These are phyloP conservation scores for Coemansia sp. DNA, from an alignment of 192 early-diverging fungal genomes.

Conservation along the genomic window DNA sequence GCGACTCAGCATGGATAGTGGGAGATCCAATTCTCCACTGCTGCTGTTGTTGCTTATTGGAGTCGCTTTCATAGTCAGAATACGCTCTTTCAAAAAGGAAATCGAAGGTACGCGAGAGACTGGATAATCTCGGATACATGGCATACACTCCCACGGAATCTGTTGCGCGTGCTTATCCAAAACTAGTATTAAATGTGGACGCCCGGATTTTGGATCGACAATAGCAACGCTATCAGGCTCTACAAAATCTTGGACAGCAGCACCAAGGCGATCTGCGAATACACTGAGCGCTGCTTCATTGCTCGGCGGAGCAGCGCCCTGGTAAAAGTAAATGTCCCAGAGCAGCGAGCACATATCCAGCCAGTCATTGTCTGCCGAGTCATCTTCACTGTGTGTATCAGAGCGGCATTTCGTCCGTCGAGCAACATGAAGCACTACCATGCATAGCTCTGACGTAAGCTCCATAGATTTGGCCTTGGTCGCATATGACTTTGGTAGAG, in stretches of 20 bases:
- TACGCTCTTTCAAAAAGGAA: slow-evolving; percentile 66
- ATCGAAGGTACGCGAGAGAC: slow-evolving; percentile 82
- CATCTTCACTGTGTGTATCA: slow-evolving; percentile 51
- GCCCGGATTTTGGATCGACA: background rate
- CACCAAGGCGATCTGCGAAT: slow-evolving; percentile 64
- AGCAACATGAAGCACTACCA: slow-evolving; percentile 55
- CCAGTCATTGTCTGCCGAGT: slow-evolving; percentile 22
- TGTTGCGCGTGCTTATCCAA: slow-evolving; percentile 81
- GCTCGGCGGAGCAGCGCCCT: slow-evolving; percentile 38
- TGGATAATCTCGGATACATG: slow-evolving; percentile 64
- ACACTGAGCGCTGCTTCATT: slow-evolving; percentile 55
- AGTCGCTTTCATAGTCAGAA: slow-evolving; percentile 32
- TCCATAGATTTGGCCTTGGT: slow-evolving; percentile 25
- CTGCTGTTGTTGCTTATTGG: background rate
- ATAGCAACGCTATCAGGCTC: too few species aligned
- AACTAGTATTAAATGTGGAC: slow-evolving; percentile 76
- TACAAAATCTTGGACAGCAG: background rate
- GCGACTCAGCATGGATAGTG: too few species aligned
- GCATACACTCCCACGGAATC: slow-evolving; percentile 89
- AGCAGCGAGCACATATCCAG: slow-evolving; percentile 39
- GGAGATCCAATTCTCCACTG: background rate
- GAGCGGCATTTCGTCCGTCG: background rate
- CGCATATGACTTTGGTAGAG: slow-evolving; percentile 21
- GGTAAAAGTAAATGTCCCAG: slow-evolving; percentile 62
- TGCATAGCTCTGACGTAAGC: slow-evolving; percentile 39